Conservation (phyloP, 2,329 filamentous ascomycete species). For the Claviceps humidiphila region DNA sequence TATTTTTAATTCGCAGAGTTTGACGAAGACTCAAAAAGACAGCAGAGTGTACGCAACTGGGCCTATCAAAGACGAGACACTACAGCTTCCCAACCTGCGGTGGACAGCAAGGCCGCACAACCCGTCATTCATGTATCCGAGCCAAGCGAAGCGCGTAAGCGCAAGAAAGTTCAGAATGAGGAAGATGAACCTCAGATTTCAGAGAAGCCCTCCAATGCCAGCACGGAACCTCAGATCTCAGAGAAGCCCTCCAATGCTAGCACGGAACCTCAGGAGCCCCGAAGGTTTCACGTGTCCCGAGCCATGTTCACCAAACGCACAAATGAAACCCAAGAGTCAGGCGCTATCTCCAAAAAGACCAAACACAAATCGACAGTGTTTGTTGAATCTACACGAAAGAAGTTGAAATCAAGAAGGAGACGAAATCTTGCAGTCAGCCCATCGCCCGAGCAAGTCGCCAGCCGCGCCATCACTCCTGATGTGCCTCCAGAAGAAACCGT, state of each 20-base stretch:
- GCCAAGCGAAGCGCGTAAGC: constrained; percentile 18
- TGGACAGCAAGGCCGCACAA: constrained; percentile 4
- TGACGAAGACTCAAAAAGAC: constrained; percentile 39
- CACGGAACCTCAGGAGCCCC: constrained; percentile 21
- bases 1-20: constrained; percentile 25
- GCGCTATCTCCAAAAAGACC: constrained; percentile 26
- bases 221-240: neutral
- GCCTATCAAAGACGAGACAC: constrained; percentile 41
- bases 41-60: constrained; percentile 36
- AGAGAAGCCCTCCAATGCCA: neutral
- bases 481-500: constrained; percentile 4
- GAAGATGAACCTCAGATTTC: neutral
- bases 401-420: constrained; percentile 13
- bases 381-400: constrained; percentile 37
- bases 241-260: neutral
- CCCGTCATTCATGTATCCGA: constrained; percentile 38
- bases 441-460: neutral
- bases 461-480: neutral
- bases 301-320: constrained; percentile 24
- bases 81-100: constrained; percentile 12
- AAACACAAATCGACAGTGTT: constrained; percentile 37
- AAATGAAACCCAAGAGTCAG: constrained; percentile 10
- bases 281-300: constrained; percentile 43
- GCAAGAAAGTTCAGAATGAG: constrained; percentile 7
- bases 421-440: constrained; percentile 10